phyloP scores from a whole-genome alignment of 192 early-diverging fungal genomes.

The Coemansia sp. region DNA sequence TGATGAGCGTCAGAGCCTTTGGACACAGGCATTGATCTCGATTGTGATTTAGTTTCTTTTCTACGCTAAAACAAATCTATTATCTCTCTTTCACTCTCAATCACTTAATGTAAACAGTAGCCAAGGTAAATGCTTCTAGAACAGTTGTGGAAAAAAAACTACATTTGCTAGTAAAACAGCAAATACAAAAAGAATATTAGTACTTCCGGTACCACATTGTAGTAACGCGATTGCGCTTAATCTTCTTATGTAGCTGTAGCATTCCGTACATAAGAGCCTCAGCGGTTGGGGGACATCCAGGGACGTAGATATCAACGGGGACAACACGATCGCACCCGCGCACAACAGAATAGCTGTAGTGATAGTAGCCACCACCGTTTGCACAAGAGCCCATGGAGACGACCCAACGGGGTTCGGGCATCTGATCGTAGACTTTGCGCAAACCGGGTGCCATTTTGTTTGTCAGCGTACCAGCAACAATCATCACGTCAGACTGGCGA shows the following conservation, averaged over 20 bases:
- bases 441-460: conserved; percentile 98
- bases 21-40: too few species aligned
- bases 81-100: too few species aligned
- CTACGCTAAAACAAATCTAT: too few species aligned
- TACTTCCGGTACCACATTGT: conserved; percentile 81
- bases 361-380: conserved; percentile 98
- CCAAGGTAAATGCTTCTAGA: neutral
- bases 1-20: too few species aligned
- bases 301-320: conserved; percentile 94
- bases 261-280: conserved; percentile 96
- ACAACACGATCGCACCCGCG: conserved; percentile 96
- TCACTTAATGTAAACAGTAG: neutral
- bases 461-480: conserved; percentile 96
- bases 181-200: conserved; percentile 10
- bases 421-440: conserved; percentile 73
- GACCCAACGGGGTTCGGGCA: conserved; percentile 98
- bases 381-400: conserved; percentile 99
- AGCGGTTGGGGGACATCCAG: conserved; percentile 95
- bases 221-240: conserved; percentile 75
- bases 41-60: too few species aligned
- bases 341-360: conserved; percentile 95
- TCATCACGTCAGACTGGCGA: conserved; percentile 98
- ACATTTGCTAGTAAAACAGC: neutral
- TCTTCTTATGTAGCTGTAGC: conserved; percentile 98
- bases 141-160: neutral